Evolutionary conservation across 2,329 filamentous ascomycete species (phyloP).

Genomic region (Decorospora gaudefroyi): DNA sequence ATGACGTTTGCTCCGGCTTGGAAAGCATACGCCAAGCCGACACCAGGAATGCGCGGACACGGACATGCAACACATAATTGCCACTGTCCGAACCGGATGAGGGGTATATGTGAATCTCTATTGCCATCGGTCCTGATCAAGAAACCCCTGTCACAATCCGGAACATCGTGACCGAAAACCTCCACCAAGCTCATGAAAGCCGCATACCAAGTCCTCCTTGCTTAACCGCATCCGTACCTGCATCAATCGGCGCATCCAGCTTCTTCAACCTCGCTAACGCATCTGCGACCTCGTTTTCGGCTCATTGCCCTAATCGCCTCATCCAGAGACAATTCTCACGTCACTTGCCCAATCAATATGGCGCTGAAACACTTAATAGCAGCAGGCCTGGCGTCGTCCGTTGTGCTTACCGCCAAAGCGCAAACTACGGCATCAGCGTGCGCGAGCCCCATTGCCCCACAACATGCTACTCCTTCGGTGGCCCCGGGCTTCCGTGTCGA

Average conservation of each 20-base stretch:
- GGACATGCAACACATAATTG: too few relatives aligned
- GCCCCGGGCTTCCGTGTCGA: constrained; percentile 50
- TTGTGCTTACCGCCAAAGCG: constrained; percentile 30
- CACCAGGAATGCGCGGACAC: constrained; percentile 19
- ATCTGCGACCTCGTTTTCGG: background rate
- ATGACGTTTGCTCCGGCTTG: constrained; percentile 26
- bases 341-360: constrained; percentile 22
- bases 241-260: constrained; percentile 5
- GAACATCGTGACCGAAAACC: background rate
- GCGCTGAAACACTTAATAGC: constrained; percentile 34
- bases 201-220: background rate
- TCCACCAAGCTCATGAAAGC: background rate
- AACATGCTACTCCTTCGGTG: constrained; percentile 49
- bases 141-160: background rate
- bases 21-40: constrained; percentile 24
- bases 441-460: constrained; percentile 46
- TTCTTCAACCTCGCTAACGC: constrained; percentile 2
- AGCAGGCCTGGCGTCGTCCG: constrained; percentile 22
- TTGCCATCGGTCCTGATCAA: background rate
- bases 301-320: background rate
- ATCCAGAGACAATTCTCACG: constrained; percentile 14
- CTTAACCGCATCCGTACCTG: constrained; percentile 13
- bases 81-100: constrained; percentile 9
- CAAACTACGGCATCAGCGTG: constrained; percentile 37
- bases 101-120: constrained; percentile 21